A percentile compares a stretch with the other conserved stretches of the same genome.
Evolutionary conservation across 163 green algal genomes (phyloP).

Genomic region (Coccomyxa subellipsoidea): DNA sequence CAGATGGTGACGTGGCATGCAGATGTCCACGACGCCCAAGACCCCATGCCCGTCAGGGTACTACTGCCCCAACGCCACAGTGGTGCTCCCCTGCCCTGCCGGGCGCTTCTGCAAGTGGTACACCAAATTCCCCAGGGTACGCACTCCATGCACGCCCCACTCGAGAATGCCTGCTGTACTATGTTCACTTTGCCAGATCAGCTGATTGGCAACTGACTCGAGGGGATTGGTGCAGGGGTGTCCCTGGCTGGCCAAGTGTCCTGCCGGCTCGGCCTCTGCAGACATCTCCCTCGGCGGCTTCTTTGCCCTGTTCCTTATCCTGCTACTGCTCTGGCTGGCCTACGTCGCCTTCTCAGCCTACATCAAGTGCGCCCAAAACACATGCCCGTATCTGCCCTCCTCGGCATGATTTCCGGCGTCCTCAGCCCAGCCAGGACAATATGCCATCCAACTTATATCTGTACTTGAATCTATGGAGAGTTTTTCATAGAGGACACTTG

Average conservation of each 20-base stretch:
- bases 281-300: slow-evolving; percentile 43
- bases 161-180: no score
- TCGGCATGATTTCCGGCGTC: no score
- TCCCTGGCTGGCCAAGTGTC: slow-evolving; percentile 46
- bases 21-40: slow-evolving; percentile 43
- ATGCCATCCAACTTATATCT: no score
- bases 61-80: slow-evolving; percentile 62
- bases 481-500: no score
- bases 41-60: slow-evolving; percentile 56
- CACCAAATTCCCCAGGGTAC: slow-evolving; percentile 15
- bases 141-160: not conserved
- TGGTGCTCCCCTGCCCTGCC: slow-evolving; percentile 48
- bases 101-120: slow-evolving; percentile 60
- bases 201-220: no score
- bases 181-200: no score
- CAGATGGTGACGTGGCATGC: not conserved
- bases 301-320: slow-evolving; percentile 22
- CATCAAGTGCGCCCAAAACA: slow-evolving; percentile 16
- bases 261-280: slow-evolving; percentile 39
- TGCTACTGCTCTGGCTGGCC: slow-evolving; percentile 23
- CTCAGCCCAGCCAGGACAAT: no score
- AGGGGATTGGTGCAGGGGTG: slow-evolving; percentile 28
- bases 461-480: no score
- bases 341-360: slow-evolving; percentile 24
- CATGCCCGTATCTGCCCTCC: not conserved